phyloP scores from a whole-genome alignment of 805 yeast genomes.

The Helenozyma baotianmanensis region DNA sequence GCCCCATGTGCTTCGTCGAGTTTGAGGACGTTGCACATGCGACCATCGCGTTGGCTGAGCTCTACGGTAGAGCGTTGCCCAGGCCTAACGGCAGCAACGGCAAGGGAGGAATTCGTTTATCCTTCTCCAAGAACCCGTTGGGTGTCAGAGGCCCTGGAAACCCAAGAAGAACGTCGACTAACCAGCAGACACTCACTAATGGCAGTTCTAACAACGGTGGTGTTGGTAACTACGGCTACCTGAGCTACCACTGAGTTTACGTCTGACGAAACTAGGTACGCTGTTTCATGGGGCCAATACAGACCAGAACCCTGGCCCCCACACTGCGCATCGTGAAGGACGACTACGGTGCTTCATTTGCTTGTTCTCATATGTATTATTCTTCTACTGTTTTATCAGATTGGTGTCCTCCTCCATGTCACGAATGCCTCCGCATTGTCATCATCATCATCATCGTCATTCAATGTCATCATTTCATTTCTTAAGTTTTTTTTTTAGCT shows the following conservation, averaged over 20 bases:
- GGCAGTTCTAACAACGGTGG: constrained; percentile 13
- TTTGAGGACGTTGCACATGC: constrained; percentile 95
- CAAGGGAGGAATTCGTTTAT: constrained; percentile 91
- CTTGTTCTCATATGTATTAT: too few species aligned
- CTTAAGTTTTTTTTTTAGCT: neutral
- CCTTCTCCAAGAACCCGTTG: constrained; percentile 93
- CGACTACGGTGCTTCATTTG: too few species aligned
- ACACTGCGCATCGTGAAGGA: too few species aligned
- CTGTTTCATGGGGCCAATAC: too few species aligned
- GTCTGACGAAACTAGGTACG: too few species aligned
- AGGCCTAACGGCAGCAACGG: constrained; percentile 64
- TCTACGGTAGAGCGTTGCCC: constrained; percentile 89
- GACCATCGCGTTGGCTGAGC: constrained; percentile 86
- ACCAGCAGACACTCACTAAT: constrained; percentile 16
- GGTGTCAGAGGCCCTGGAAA: constrained; percentile 81
- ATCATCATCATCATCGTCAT: neutral
- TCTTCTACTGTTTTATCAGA: too few species aligned
- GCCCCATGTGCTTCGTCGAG: constrained; percentile 99
- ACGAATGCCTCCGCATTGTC: neutral
- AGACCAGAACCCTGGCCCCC: too few species aligned
- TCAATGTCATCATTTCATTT: neutral
- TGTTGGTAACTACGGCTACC: constrained; percentile 35
- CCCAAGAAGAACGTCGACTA: constrained; percentile 37
- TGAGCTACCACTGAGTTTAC: constrained; percentile 24
- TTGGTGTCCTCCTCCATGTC: constrained; percentile 1